Evolutionary conservation across 1,284 basidiomycete genomes (phyloP), one percentile per base, ranked within the genome.

Genomic region (Sparassis latifolia): DNA sequence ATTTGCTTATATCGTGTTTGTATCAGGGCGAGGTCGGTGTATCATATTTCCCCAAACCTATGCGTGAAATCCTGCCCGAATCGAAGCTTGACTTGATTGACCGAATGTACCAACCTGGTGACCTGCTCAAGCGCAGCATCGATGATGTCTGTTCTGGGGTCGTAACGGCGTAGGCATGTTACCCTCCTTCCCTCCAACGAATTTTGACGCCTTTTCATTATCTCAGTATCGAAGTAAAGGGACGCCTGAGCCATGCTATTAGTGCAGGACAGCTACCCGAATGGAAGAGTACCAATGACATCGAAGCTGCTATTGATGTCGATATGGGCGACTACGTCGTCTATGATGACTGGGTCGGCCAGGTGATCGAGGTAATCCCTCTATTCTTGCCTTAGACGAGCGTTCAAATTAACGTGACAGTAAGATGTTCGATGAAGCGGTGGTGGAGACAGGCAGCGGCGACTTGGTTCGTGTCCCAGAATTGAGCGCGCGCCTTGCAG

Each of bases 291-390:
- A 65, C 77, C 47, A 70, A 75, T 31, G 79, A 88, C 49, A 64
- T 94, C n/a, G 74, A 79, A 55, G 75, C 74, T 37, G 74, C 77
- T 29, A 67, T 71, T 30, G 78, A 84, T 30, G 76, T 84, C 31
- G 84, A 89, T 55, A 76, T 87, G 40, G 88, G 90, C 4, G 91
- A 95, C 66, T 89, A 86, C 70, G 89, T 95, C 48, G 73, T 85
- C 4, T 82, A 80, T 62, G 79, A 88, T 54, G 82, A 93, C 63
- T 97, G 94, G 94, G 74, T 97, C 59, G 93, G 93, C 47, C 88
- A 93, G 78, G 86, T 87, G 62, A 70, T 78, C 44, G 77, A 79
- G 74, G 78, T 75, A 56, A 52, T 60, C 49, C 41, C 46, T 10
- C 44, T 29, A 10, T 33, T 45, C 47, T 33, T 52, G 48, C 53